These are phyloP conservation scores for Hanseniaspora occidentalis DNA, from an alignment of 805 yeast genomes.

Conservation along the genomic window DNA sequence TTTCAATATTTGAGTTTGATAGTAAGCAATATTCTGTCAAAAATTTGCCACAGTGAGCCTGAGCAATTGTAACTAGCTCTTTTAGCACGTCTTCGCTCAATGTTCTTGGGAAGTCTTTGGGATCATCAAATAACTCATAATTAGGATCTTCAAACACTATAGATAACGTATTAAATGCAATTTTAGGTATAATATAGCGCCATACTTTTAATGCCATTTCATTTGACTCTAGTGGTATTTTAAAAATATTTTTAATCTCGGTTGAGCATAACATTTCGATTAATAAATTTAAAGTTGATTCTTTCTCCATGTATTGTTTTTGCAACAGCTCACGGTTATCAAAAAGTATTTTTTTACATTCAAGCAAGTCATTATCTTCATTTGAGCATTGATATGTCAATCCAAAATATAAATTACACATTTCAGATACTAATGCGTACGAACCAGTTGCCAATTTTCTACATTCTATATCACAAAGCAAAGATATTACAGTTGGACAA, in stretches of 20 bases:
- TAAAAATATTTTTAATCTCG: slow-evolving; percentile 1
- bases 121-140: slow-evolving; percentile 12
- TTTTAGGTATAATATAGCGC: slow-evolving; percentile 20
- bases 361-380: slow-evolving; percentile 2
- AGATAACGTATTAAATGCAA: slow-evolving; percentile 21
- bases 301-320: neutral
- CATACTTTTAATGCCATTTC: slow-evolving; percentile 20
- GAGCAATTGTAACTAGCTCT: slow-evolving; percentile 19
- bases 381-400: slow-evolving; percentile 12
- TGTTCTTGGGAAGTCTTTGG: slow-evolving; percentile 8
- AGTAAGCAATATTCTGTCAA: slow-evolving; percentile 1
- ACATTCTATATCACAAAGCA: slow-evolving; percentile 20
- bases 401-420: slow-evolving; percentile 17
- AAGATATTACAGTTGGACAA: slow-evolving; percentile 14
- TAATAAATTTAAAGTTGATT: slow-evolving; percentile 1
- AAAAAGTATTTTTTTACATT: slow-evolving; percentile 7
- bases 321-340: slow-evolving; percentile 4
- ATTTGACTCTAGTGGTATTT: slow-evolving; percentile 1
- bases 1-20: neutral
- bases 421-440: slow-evolving; percentile 19
- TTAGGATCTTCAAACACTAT: slow-evolving; percentile 23
- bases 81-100: slow-evolving; percentile 18
- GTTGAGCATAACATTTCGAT: slow-evolving; percentile 9
- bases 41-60: slow-evolving; percentile 12
- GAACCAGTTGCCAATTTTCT: slow-evolving; percentile 22